phyloP scores from a whole-genome alignment of 192 early-diverging fungal species.

The Podila horticola region DNA sequence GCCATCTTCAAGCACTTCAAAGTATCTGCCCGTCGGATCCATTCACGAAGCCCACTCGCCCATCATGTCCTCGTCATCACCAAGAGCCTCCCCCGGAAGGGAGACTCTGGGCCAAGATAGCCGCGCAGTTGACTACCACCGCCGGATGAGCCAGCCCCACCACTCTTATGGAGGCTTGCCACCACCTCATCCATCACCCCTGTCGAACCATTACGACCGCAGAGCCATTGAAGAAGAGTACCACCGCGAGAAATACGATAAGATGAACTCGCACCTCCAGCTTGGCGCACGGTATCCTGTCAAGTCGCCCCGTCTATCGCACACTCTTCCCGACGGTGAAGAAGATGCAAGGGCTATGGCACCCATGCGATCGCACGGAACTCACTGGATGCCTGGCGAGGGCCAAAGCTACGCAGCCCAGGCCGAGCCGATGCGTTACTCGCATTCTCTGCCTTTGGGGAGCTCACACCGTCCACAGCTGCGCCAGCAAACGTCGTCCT shows the following conservation, averaged over 20 bases:
- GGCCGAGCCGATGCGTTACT: constrained; percentile 17
- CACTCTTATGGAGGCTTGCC: constrained; percentile 7
- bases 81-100: constrained; percentile 12
- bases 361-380: too few relatives aligned
- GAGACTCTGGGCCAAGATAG: constrained; percentile 1
- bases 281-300: neutral
- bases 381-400: too few relatives aligned
- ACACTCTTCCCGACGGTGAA: neutral
- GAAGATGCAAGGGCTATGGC: neutral
- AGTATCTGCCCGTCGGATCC: neutral
- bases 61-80: constrained; percentile 7
- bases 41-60: constrained; percentile 7
- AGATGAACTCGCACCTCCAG: neutral
- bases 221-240: constrained; percentile 24
- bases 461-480: neutral
- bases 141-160: constrained; percentile 44
- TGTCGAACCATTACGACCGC: constrained; percentile 18
- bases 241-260: constrained; percentile 19
- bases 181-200: constrained; percentile 10
- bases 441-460: neutral
- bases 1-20: constrained; percentile 12
- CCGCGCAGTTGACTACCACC: constrained; percentile 9
- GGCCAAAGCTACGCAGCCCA: neutral
- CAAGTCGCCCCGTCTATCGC: neutral
- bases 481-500: neutral